Percentiles rank a stretch among this genome's conserved stretches.
Conservation (phyloP, 768 basidiomycete genomes). For the Calvatia gigantea region DNA sequence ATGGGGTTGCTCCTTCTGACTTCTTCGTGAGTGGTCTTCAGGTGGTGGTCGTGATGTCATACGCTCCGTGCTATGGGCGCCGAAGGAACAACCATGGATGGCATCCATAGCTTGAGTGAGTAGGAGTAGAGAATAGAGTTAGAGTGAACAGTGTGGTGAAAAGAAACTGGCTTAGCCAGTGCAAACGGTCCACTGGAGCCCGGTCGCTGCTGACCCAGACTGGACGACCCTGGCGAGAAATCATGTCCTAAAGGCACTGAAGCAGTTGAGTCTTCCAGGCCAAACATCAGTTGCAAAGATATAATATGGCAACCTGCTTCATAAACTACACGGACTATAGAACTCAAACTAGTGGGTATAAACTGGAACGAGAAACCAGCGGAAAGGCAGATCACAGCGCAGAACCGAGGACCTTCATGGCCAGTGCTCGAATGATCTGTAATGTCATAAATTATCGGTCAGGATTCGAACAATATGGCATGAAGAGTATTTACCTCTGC, state of each 20-base stretch:
- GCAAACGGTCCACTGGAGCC: neutral
- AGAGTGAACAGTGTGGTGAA: neutral
- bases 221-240: neutral
- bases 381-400: conserved; percentile 27
- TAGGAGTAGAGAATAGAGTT: neutral
- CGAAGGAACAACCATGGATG: neutral
- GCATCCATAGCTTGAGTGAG: neutral
- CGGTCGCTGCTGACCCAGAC: neutral
- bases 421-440: conserved; percentile 78
- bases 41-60: neutral
- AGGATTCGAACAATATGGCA: neutral
- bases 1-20: neutral
- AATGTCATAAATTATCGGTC: neutral
- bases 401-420: conserved; percentile 79
- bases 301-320: neutral
- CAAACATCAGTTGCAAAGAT: neutral
- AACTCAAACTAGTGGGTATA: neutral
- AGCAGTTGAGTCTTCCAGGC: neutral
- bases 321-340: neutral
- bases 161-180: neutral
- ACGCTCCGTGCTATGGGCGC: neutral
- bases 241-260: neutral
- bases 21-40: neutral
- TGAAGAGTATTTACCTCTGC: conserved; percentile 62
- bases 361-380: neutral